A percentile compares a stretch with the other conserved stretches of the same genome.
Conservation (phyloP, 1,284 basidiomycete species). For the Trametes pubescens region DNA sequence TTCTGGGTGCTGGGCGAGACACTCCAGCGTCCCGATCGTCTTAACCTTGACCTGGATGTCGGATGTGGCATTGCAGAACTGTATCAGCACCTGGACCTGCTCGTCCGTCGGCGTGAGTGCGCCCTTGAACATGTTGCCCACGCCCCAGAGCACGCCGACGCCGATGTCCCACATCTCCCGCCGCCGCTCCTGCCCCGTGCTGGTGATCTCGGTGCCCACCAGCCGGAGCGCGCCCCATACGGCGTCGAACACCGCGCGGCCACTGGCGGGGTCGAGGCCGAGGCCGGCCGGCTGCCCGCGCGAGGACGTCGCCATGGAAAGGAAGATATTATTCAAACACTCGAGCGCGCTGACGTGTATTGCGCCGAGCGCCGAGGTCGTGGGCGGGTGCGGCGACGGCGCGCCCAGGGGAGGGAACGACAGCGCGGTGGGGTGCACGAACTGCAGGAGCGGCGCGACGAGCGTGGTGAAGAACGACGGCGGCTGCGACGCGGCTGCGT, state of each 20-base stretch:
- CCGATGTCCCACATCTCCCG: constrained; percentile 76
- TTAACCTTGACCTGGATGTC: constrained; percentile 72
- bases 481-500: constrained; percentile 30
- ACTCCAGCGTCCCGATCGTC: constrained; percentile 84
- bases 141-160: constrained; percentile 83
- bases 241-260: constrained; percentile 64
- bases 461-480: constrained; percentile 56
- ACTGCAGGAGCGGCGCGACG: constrained; percentile 67
- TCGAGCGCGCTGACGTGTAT: constrained; percentile 89
- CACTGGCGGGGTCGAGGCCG: constrained; percentile 56
- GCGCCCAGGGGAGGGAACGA: constrained; percentile 81
- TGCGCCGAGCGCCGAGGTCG: constrained; percentile 81
- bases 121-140: constrained; percentile 75
- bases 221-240: constrained; percentile 63
- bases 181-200: constrained; percentile 69
- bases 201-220: constrained; percentile 65
- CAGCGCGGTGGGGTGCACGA: constrained; percentile 76
- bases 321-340: constrained; percentile 90
- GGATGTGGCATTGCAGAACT: constrained; percentile 63
- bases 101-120: constrained; percentile 60
- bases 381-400: constrained; percentile 82
- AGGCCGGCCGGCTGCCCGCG: constrained; percentile 44
- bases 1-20: constrained; percentile 74
- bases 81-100: constrained; percentile 73
- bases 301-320: constrained; percentile 65